These are phyloP conservation scores for Teratosphaeria pseudoeucalypti DNA, from an alignment of 2,329 filamentous ascomycete species.

Conservation along the genomic window DNA sequence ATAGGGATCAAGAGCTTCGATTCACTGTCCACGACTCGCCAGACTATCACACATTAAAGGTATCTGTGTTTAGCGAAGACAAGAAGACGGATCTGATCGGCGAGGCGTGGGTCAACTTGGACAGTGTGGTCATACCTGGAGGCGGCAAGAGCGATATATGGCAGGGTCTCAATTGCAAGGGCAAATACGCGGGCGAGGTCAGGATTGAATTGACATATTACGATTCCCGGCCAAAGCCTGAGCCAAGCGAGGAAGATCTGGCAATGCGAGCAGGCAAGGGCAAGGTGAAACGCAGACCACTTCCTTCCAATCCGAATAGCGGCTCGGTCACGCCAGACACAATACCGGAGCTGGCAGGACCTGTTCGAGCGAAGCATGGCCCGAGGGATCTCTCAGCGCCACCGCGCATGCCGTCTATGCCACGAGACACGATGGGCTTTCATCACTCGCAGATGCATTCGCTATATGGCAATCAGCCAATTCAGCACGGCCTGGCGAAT, in stretches of 20 bases:
- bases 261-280: slow-evolving; percentile 10
- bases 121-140: slow-evolving; percentile 68
- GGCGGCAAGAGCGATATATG: slow-evolving; percentile 92
- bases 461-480: slow-evolving; percentile 2
- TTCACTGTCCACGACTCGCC: slow-evolving; percentile 93
- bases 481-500: neutral
- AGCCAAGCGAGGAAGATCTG: slow-evolving; percentile 42
- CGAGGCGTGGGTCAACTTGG: slow-evolving; percentile 80
- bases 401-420: slow-evolving; percentile 16
- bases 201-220: slow-evolving; percentile 95
- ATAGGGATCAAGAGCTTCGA: slow-evolving; percentile 92
- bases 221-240: slow-evolving; percentile 72
- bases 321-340: slow-evolving; percentile 15
- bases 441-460: slow-evolving; percentile 8
- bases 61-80: slow-evolving; percentile 96
- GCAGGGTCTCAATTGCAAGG: slow-evolving; percentile 77
- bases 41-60: slow-evolving; percentile 90
- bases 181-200: slow-evolving; percentile 93
- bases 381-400: slow-evolving; percentile 20
- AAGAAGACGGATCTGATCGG: slow-evolving; percentile 96
- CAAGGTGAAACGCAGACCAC: slow-evolving; percentile 65
- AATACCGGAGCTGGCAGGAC: slow-evolving; percentile 14
- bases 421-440: slow-evolving; percentile 15
- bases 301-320: slow-evolving; percentile 69
- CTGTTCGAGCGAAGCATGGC: slow-evolving; percentile 24